Base-by-base conservation (phyloP, 345 rosid species). In the Physaria fendleri region DNA sequence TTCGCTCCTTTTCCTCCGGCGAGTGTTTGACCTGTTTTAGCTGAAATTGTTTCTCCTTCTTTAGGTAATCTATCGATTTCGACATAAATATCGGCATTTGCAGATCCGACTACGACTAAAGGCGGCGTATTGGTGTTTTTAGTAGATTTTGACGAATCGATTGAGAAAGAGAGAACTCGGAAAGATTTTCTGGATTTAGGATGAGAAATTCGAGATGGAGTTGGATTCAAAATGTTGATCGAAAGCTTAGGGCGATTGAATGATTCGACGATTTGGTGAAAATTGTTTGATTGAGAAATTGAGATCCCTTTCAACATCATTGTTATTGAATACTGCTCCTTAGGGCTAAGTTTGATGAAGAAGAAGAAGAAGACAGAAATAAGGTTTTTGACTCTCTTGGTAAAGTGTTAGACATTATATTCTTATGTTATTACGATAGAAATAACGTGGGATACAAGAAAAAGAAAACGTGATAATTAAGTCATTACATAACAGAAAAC, bases 1-100 rank as follows among this genome's bases (percentile, higher is more conserved):
- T 93, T 89, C 15, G 94, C 99, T 4, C 97, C 99, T 65, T 87
- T 89, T 14, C 97, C 99, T 1, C 94, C 97, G 17, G 99, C 90
- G 12, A 88, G 86, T 0, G 86, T 87, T 74, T 79, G 85, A 6
- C 94, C 85, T 29, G 59, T 76, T 72, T 74, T 79, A 40, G 97
- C 95, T 6, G 97, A 82, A 35, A 93, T 65, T 30, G 97, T 93
- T 68, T 89, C 99, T 0, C 94, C 97, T 69, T 77, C 83, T 12
- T 41, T 59, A 40, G 97, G 97, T 1, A 89, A 68, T 39, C 92
- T 78, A 18, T 89, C 91, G 60, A 90, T 83, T 71, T 87, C 97
- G 4, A 90, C 95, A 35, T 80, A 87, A 57, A 89, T 76, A 17
- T 93, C 97, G 27, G 85, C 87, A 59, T 93, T 93, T 18, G 97